phyloP scores from a whole-genome alignment of 352 stramenopile genomes.

The Hyaloperonospora brassicae region DNA sequence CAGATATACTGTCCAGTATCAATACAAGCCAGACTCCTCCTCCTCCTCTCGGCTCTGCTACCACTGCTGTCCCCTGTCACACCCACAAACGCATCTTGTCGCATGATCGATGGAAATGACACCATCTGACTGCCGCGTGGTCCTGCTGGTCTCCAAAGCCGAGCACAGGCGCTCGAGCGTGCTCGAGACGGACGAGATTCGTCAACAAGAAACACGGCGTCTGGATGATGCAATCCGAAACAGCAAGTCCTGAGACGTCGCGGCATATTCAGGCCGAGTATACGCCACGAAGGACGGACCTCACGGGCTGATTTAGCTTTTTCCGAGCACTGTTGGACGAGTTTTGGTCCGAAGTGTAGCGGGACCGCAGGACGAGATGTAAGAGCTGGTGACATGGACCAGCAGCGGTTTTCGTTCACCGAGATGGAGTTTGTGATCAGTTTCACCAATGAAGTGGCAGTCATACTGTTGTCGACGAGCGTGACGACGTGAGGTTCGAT shows the following conservation, averaged over 20 bases:
- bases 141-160: too few relatives aligned
- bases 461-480: constrained; percentile 79
- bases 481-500: constrained; percentile 74
- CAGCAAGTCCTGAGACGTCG: background rate
- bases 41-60: too few relatives aligned
- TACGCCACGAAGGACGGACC: constrained; percentile 16
- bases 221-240: too few relatives aligned
- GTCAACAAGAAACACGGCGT: too few relatives aligned
- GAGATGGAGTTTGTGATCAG: constrained; percentile 76
- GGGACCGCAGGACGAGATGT: constrained; percentile 32
- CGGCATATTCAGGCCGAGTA: constrained; percentile 23
- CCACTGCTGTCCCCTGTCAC: too few relatives aligned
- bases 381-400: constrained; percentile 39
- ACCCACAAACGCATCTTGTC: too few relatives aligned
- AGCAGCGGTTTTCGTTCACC: constrained; percentile 75
- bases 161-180: too few relatives aligned
- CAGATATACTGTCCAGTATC: too few relatives aligned
- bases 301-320: constrained; percentile 42
- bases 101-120: too few relatives aligned
- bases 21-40: too few relatives aligned
- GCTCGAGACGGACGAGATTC: too few relatives aligned
- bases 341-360: constrained; percentile 62
- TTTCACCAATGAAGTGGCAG: constrained; percentile 79
- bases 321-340: constrained; percentile 58
- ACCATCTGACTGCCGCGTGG: too few relatives aligned